These are phyloP conservation scores for Paramecium tetraurelia DNA, from an alignment of 73 alveolate species.

Conservation along the genomic window DNA sequence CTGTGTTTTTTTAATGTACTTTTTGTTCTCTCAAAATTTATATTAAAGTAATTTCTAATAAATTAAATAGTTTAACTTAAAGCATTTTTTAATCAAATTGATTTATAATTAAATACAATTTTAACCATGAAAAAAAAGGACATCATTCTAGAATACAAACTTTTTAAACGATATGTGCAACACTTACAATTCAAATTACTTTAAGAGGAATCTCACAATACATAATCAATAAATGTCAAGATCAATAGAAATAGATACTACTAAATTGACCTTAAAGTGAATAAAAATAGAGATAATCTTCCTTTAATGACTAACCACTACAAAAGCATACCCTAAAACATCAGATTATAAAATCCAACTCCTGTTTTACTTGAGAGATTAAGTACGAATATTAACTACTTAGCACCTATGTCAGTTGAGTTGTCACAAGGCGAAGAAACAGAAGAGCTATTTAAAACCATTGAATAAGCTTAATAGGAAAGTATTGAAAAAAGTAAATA, in stretches of 20 bases:
- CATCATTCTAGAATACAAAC: background rate
- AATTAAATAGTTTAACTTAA: background rate
- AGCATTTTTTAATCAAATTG: background rate
- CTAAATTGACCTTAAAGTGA: background rate
- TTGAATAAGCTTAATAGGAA: background rate
- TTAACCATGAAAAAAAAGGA: background rate
- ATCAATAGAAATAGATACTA: background rate
- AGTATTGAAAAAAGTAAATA: background rate
- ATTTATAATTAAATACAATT: background rate
- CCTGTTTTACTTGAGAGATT: background rate
- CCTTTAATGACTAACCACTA: background rate
- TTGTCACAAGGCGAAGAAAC: background rate
- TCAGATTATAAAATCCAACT: background rate
- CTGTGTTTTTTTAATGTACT: background rate
- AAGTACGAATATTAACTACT: background rate
- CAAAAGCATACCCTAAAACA: background rate
- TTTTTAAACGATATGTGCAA: background rate
- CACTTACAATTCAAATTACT: background rate
- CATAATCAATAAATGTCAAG: background rate
- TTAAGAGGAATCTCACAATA: background rate
- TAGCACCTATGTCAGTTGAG: constrained; percentile 1
- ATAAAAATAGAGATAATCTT: background rate
- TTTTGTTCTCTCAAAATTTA: background rate
- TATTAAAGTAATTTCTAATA: background rate
- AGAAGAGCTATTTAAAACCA: background rate